Evolutionary conservation across 768 basidiomycete genomes (phyloP).

Genomic region (Tubosaeta brunneosetosa): DNA sequence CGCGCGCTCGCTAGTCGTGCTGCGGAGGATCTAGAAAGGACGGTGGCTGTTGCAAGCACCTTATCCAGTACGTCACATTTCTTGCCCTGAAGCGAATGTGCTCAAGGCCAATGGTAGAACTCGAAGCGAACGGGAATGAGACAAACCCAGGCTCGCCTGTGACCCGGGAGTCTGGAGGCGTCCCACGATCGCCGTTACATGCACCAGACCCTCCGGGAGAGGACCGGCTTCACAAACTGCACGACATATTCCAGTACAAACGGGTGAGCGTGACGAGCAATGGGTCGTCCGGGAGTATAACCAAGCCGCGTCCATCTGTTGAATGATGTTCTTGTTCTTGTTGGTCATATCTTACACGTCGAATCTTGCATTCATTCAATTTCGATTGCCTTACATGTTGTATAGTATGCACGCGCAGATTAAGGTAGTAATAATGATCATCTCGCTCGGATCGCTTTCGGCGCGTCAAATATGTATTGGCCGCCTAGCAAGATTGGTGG

Average conservation of each 20-base stretch:
- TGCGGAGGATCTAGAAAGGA: conserved; percentile 80
- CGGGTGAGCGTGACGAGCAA: conserved; percentile 59
- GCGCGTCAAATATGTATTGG: conserved; percentile 1
- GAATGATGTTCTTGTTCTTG: conserved; percentile 13
- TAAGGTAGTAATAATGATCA: conserved; percentile 16
- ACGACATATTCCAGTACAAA: conserved; percentile 76
- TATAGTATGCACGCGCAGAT: conserved; percentile 25
- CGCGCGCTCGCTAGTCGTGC: conserved; percentile 83
- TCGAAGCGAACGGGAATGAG: conserved; percentile 53
- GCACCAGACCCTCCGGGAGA: conserved; percentile 39
- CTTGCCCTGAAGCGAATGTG: background rate
- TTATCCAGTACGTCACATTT: conserved; percentile 58
- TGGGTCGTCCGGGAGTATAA: conserved; percentile 31
- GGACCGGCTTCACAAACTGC: conserved; percentile 68
- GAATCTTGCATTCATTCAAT: background rate
- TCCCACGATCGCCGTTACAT: conserved; percentile 34
- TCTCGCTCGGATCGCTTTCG: too few relatives aligned
- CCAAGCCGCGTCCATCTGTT: conserved; percentile 11
- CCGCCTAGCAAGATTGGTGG: too few relatives aligned
- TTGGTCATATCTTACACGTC: too few relatives aligned
- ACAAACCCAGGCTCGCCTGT: conserved; percentile 33
- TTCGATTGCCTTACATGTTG: conserved; percentile 22
- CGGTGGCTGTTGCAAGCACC: conserved; percentile 77
- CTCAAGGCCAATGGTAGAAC: conserved; percentile 37
- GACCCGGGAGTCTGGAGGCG: conserved; percentile 24